phyloP scores from a whole-genome alignment of 805 yeast genomes.

The Phaffomyces antillensis region DNA sequence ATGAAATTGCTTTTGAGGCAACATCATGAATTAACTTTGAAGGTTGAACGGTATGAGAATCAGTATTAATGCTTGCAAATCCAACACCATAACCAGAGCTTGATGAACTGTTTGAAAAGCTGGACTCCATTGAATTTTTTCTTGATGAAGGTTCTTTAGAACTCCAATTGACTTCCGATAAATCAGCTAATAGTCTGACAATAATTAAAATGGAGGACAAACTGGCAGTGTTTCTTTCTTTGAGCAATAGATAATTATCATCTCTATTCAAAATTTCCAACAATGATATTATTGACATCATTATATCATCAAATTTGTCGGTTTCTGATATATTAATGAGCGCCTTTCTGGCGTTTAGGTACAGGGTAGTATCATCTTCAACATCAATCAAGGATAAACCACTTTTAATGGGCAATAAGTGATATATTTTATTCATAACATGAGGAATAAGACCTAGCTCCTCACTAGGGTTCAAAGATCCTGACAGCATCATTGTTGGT shows the following conservation, averaged over 20 bases:
- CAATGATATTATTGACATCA: conserved; percentile 20
- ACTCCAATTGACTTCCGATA: conserved; percentile 35
- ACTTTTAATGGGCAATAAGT: conserved; percentile 30
- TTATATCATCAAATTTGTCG: conserved; percentile 24
- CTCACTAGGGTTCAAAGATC: neutral
- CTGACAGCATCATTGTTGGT: conserved; percentile 4
- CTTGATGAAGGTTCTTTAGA: conserved; percentile 21
- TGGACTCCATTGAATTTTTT: conserved; percentile 19
- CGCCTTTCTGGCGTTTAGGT: conserved; percentile 27
- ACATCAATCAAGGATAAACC: conserved; percentile 29
- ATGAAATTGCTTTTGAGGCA: conserved; percentile 24
- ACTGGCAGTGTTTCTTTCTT: conserved; percentile 22
- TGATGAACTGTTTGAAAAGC: conserved; percentile 14
- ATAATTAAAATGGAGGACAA: conserved; percentile 31
- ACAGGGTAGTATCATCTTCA: conserved; percentile 28
- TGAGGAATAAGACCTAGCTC: conserved; percentile 27
- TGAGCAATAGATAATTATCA: conserved; percentile 21
- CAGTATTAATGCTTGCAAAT: conserved; percentile 26
- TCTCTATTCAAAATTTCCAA: conserved; percentile 23
- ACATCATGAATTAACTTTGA: conserved; percentile 19
- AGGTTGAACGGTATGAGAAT: conserved; percentile 30
- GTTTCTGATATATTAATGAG: conserved; percentile 26
- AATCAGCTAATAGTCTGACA: conserved; percentile 33
- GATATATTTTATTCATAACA: conserved; percentile 28
- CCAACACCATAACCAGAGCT: conserved; percentile 23